These are phyloP conservation scores for Dryadomyces sulphureus DNA, from an alignment of 2,329 filamentous ascomycete species.

Conservation along the genomic window DNA sequence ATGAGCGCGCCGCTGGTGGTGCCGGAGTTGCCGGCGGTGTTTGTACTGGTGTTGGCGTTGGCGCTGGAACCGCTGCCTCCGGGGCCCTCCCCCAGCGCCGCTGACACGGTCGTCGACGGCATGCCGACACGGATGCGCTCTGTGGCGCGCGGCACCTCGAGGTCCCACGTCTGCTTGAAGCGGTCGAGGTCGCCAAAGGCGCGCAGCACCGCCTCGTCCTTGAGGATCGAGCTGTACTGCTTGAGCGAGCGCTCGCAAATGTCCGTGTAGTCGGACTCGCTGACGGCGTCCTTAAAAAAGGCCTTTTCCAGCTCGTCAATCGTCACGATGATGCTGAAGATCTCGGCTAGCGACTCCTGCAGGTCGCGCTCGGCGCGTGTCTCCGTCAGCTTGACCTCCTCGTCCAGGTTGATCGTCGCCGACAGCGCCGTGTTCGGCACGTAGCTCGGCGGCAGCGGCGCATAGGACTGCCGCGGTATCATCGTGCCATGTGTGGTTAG, in stretches of 20 bases:
- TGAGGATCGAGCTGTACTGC: conserved; percentile 90
- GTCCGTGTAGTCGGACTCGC: conserved; percentile 86
- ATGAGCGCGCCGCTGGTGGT: conserved; percentile 53
- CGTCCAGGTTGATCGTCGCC: conserved; percentile 84
- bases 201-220: conserved; percentile 77
- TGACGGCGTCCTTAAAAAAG: conserved; percentile 87
- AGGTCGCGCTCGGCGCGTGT: conserved; percentile 81
- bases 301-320: conserved; percentile 92
- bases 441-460: conserved; percentile 82
- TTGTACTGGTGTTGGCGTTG: conserved; percentile 32
- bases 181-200: conserved; percentile 80
- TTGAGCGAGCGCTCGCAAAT: conserved; percentile 88
- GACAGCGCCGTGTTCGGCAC: conserved; percentile 71
- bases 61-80: conserved; percentile 39
- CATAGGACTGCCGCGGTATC: conserved; percentile 57
- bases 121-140: conserved; percentile 86
- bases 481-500: too few species aligned
- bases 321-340: conserved; percentile 95
- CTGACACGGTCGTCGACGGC: conserved; percentile 60
- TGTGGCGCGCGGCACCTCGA: conserved; percentile 87
- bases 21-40: conserved; percentile 22
- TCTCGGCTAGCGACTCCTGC: conserved; percentile 88
- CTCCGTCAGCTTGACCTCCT: conserved; percentile 88
- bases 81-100: conserved; percentile 18
- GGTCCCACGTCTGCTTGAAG: conserved; percentile 88